These are phyloP conservation scores for Penicillium samsonianum DNA, from an alignment of 495 filamentous ascomycete genomes.

Conservation along the genomic window DNA sequence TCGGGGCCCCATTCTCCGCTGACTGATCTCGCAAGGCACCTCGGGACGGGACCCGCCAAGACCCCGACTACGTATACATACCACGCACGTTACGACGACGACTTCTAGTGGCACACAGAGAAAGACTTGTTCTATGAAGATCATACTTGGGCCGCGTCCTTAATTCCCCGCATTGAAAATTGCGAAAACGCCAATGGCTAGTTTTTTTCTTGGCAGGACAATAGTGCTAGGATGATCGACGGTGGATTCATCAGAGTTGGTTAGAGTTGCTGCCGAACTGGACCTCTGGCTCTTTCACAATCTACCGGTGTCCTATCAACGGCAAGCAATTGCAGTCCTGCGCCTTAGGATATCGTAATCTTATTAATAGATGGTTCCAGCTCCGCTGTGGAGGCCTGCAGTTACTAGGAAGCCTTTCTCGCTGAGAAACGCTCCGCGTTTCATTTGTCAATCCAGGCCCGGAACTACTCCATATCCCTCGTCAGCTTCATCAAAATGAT, in stretches of 20 bases:
- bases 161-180: conserved; percentile 14
- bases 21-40: not conserved
- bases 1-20: conserved; percentile 4
- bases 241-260: conserved; percentile 1
- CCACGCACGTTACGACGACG: not conserved
- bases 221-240: conserved; percentile 1
- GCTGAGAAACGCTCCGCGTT: conserved; percentile 9
- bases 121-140: conserved; percentile 2
- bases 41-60: conserved; percentile 1
- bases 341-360: not conserved
- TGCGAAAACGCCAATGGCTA: not conserved
- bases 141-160: not conserved
- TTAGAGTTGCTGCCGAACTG: not conserved
- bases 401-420: not conserved
- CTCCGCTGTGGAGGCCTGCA: conserved; percentile 17
- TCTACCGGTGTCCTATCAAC: not conserved
- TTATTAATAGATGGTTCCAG: not conserved
- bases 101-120: conserved; percentile 5
- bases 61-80: conserved; percentile 2
- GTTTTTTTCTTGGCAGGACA: conserved; percentile 1
- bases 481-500: conserved; percentile 4
- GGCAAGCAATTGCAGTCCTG: not conserved
- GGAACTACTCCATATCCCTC: conserved; percentile 6
- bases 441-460: conserved; percentile 11
- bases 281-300: not conserved